Percentiles rank a stretch among this genome's conserved stretches.
These are phyloP conservation scores for Morella rubra DNA, from an alignment of 306 rosid species.

Conservation along the genomic window DNA sequence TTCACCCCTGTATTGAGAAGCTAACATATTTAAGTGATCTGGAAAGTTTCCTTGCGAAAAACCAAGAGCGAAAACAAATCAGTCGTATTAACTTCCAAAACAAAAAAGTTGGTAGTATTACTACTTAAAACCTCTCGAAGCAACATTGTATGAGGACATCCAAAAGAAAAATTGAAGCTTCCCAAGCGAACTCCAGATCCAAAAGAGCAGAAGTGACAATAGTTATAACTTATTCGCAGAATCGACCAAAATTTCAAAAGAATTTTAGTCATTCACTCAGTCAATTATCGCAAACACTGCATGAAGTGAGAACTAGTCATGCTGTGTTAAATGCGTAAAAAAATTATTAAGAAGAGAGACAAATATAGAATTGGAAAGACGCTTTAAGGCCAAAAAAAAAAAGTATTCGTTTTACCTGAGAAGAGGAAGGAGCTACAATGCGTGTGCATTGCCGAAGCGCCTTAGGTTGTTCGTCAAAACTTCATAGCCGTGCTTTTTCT, in stretches of 20 bases:
- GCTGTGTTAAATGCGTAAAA: neutral
- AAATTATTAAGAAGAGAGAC: neutral
- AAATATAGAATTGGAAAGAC: neutral
- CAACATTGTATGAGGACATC: neutral
- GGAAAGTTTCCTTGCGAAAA: no score
- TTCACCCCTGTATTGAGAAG: neutral
- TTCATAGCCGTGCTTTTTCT: neutral
- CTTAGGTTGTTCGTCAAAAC: neutral
- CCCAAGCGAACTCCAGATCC: neutral
- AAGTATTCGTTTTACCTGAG: neutral
- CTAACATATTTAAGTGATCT: no score
- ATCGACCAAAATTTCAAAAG: neutral
- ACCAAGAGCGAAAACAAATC: neutral
- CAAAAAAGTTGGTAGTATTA: no score
- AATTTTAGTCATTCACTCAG: no score
- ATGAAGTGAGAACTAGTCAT: neutral
- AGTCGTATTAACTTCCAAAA: neutral
- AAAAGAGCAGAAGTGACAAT: no score
- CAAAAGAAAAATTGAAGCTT: neutral
- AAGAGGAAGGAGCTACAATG: neutral
- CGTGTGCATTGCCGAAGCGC: neutral
- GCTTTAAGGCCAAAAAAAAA: neutral
- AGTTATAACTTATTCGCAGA: neutral
- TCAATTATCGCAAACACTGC: no score
- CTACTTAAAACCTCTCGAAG: no score